These are phyloP conservation scores for Thalassiosira delicatula DNA, from an alignment of 352 stramenopile species.

Conservation along the genomic window DNA sequence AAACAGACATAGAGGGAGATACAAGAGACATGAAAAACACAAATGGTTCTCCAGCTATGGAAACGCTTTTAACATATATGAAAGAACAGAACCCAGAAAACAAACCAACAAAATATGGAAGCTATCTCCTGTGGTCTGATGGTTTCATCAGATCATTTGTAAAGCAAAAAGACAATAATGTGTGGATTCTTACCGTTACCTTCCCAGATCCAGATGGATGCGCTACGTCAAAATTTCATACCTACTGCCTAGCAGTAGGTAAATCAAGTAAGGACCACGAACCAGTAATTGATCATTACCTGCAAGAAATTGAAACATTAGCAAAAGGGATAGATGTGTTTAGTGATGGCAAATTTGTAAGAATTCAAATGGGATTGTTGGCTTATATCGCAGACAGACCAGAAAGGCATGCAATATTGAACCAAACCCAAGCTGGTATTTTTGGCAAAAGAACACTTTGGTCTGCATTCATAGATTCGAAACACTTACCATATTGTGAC, in stretches of 20 bases:
- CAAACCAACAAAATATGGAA: neutral
- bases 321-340: neutral
- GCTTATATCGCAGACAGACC: conserved; percentile 22
- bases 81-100: neutral
- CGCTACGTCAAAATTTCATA: conserved; percentile 21
- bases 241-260: conserved; percentile 12
- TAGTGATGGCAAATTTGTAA: neutral
- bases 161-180: conserved; percentile 18
- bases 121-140: conserved; percentile 23
- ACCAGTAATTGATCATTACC: conserved; percentile 8
- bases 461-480: neutral
- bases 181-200: conserved; percentile 34
- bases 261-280: neutral
- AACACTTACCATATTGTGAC: conserved; percentile 3
- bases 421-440: neutral
- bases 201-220: neutral
- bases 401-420: conserved; percentile 3
- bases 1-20: neutral
- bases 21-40: neutral
- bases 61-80: neutral
- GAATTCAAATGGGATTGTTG: neutral
- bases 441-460: neutral
- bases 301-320: neutral
- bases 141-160: conserved; percentile 9
- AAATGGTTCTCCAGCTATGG: neutral